These are phyloP conservation scores for Puccinia brachypodii DNA, from an alignment of 1,284 basidiomycete genomes.

Conservation along the genomic window DNA sequence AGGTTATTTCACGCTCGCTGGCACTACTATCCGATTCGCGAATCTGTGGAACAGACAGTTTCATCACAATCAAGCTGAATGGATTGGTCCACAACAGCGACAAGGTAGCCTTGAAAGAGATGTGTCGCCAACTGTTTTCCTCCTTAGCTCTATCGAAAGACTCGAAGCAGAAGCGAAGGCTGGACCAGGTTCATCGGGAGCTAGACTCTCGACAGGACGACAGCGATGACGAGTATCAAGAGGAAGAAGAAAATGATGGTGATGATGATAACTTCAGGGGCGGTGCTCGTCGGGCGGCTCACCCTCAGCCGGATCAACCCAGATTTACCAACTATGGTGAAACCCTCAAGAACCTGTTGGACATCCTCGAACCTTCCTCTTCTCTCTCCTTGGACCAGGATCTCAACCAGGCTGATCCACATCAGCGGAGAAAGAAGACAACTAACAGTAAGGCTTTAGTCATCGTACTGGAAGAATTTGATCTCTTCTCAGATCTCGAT, in stretches of 20 bases:
- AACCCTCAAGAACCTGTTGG: slow-evolving; percentile 28
- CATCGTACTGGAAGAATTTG: slow-evolving; percentile 82
- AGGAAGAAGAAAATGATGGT: neutral
- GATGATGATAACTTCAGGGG: neutral
- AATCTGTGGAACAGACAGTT: slow-evolving; percentile 59
- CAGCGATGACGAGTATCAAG: neutral
- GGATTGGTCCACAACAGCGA: slow-evolving; percentile 82
- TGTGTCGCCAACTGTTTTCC: slow-evolving; percentile 71
- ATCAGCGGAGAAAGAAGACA: neutral
- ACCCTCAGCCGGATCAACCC: neutral
- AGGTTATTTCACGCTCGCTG: slow-evolving; percentile 30
- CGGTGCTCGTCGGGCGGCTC: neutral
- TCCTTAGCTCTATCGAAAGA: slow-evolving; percentile 50
- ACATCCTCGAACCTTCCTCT: slow-evolving; percentile 17
- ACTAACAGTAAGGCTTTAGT: slow-evolving; percentile 65
- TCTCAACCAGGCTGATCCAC: neutral
- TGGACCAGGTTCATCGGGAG: slow-evolving; percentile 11
- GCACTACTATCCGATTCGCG: neutral
- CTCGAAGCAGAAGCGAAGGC: slow-evolving; percentile 13
- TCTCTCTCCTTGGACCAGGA: neutral
- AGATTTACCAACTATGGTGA: slow-evolving; percentile 13
- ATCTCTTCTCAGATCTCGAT: slow-evolving; percentile 74
- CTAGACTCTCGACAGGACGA: neutral
- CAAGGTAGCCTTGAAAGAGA: slow-evolving; percentile 84
- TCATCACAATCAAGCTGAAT: slow-evolving; percentile 75